These are phyloP conservation scores for Sporodiniella umbellata DNA, from an alignment of 371 early-diverging fungal species.

Conservation along the genomic window DNA sequence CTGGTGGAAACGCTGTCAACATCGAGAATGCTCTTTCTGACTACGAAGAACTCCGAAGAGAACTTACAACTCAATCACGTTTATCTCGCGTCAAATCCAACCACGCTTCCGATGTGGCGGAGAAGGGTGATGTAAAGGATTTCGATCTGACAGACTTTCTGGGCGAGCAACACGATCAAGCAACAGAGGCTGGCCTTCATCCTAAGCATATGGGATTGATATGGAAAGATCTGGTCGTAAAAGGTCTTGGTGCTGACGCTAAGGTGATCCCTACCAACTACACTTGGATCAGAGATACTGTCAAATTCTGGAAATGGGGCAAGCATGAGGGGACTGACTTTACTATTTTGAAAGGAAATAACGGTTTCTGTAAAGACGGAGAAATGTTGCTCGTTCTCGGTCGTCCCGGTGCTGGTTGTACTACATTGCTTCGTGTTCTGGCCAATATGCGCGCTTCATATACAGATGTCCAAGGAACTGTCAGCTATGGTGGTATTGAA, in stretches of 20 bases:
- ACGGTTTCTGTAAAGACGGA: conserved; percentile 50
- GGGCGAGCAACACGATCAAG: conserved; percentile 13
- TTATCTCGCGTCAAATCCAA: conserved; percentile 21
- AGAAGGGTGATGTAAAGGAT: conserved; percentile 22
- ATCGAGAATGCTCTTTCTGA: conserved; percentile 40
- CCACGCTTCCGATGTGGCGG: conserved; percentile 14
- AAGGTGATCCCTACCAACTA: conserved; percentile 26
- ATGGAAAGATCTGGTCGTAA: conserved; percentile 44
- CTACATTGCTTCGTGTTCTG: conserved; percentile 50
- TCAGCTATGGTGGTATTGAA: conserved; percentile 49
- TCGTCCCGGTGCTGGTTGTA: conserved; percentile 56
- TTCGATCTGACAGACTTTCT: conserved; percentile 31
- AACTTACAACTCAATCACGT: conserved; percentile 43
- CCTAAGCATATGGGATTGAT: conserved; percentile 48
- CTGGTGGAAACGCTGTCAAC: conserved; percentile 43
- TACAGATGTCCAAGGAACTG: conserved; percentile 38
- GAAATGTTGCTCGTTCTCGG: conserved; percentile 62
- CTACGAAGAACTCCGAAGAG: conserved; percentile 46
- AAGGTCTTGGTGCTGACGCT: conserved; percentile 42
- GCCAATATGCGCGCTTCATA: conserved; percentile 49
- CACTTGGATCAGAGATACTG: conserved; percentile 21
- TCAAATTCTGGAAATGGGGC: conserved; percentile 35
- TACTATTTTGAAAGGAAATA: conserved; percentile 40
- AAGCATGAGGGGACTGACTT: conserved; percentile 27
- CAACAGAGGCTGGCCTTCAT: conserved; percentile 38